Evolutionary conservation across 106 monocot species (phyloP).

Genomic region (Allium sativum): DNA sequence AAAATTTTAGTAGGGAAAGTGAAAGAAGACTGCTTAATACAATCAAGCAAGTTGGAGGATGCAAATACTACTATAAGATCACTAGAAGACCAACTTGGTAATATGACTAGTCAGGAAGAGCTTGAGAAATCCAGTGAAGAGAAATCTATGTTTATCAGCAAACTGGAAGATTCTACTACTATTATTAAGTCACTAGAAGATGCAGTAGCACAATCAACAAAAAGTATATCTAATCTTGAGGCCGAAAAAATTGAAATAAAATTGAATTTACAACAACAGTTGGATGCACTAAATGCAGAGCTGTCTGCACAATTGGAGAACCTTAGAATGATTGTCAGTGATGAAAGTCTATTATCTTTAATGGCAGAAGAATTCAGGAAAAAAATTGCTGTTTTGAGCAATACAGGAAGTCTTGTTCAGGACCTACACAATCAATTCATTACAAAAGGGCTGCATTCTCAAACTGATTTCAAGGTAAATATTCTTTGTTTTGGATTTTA

Average conservation of each 20-base stretch:
- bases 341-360: conserved; percentile 29
- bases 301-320: conserved; percentile 28
- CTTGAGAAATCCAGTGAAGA: conserved; percentile 56
- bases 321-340: conserved; percentile 44
- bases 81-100: conserved; percentile 39
- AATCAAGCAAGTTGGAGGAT: conserved; percentile 34
- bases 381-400: conserved; percentile 34
- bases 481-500: not conserved
- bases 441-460: conserved; percentile 17
- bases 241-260: conserved; percentile 46
- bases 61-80: conserved; percentile 42
- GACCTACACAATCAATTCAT: conserved; percentile 44
- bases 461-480: conserved; percentile 45
- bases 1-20: conserved; percentile 18
- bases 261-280: conserved; percentile 34
- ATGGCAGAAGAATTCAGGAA: conserved; percentile 50
- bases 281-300: conserved; percentile 39
- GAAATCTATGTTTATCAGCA: conserved; percentile 21
- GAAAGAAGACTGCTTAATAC: conserved; percentile 40
- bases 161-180: conserved; percentile 44
- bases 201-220: conserved; percentile 30
- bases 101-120: conserved; percentile 34
- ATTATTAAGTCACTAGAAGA: conserved; percentile 48
- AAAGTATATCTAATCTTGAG: conserved; percentile 31
- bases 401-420: conserved; percentile 47